Evolutionary conservation across 2,329 filamentous ascomycete genomes (phyloP).

Genomic region (Talaromyces sp.): DNA sequence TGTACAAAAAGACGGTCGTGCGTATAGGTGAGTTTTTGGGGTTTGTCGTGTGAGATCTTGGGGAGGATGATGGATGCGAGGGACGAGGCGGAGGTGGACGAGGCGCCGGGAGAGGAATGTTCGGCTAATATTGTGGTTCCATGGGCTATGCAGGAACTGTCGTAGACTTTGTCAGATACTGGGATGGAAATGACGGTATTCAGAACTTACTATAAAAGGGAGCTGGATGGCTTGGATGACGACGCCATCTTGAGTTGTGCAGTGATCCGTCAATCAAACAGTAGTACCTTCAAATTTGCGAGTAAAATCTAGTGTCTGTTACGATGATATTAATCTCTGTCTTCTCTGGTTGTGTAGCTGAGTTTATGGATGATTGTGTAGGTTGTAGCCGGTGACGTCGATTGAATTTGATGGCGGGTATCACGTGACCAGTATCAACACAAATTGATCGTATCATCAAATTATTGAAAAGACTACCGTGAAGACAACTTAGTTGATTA

Average conservation of each 20-base stretch:
- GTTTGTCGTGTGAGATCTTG: constrained; percentile 76
- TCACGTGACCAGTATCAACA: not conserved
- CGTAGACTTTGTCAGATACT: not conserved
- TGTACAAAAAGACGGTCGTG: constrained; percentile 91
- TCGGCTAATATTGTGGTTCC: constrained; percentile 90
- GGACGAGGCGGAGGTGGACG: constrained; percentile 78
- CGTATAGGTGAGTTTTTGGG: constrained; percentile 91
- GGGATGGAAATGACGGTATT: not conserved
- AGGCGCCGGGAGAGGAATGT: constrained; percentile 81
- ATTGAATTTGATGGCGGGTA: not conserved
- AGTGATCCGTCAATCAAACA: not conserved
- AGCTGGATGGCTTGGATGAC: constrained; percentile 63
- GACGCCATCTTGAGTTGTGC: constrained; percentile 55
- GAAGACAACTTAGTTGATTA: not conserved
- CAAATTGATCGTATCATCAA: not conserved
- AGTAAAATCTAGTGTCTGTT: not conserved
- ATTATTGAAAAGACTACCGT: not conserved
- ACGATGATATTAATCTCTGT: not conserved
- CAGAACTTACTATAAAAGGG: constrained; percentile 66
- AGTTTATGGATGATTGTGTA: not conserved
- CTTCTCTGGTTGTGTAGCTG: not conserved
- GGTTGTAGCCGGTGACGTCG: constrained; percentile 1
- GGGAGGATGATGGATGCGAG: constrained; percentile 92
- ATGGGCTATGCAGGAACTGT: constrained; percentile 88
- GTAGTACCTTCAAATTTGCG: not conserved